phyloP scores from a whole-genome alignment of 495 filamentous ascomycete species.

The Podospora pseudoanserina region DNA sequence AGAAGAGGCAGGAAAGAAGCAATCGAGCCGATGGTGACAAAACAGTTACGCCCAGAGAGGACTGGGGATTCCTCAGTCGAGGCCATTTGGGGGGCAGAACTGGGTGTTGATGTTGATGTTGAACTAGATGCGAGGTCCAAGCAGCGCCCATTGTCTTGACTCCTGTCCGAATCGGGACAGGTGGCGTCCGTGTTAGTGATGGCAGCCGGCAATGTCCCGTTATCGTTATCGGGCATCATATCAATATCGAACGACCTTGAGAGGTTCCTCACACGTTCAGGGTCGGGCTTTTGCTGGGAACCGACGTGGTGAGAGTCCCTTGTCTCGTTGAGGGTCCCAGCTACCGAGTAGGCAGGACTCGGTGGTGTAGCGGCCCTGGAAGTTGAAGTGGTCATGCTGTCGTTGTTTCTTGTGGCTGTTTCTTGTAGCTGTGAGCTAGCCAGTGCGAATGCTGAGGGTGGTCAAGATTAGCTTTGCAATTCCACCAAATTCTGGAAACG shows the following conservation, averaged over 20 bases:
- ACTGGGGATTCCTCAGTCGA: background rate
- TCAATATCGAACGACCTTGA: background rate
- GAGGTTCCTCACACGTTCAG: too few species aligned
- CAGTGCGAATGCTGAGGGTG: too few species aligned
- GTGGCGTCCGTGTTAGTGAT: background rate
- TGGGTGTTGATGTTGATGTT: background rate
- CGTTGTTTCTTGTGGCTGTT: too few species aligned
- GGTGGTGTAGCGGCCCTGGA: too few species aligned
- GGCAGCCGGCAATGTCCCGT: conserved; percentile 2
- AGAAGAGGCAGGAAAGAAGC: conserved; percentile 74
- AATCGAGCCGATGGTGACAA: conserved; percentile 90
- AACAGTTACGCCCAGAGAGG: conserved; percentile 31
- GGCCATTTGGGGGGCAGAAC: background rate
- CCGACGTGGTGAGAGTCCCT: too few species aligned
- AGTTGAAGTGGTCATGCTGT: too few species aligned
- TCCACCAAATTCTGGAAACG: too few species aligned
- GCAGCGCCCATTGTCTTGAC: background rate
- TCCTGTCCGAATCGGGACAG: conserved; percentile 1
- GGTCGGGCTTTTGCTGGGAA: too few species aligned
- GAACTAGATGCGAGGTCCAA: background rate
- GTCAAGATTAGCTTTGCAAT: too few species aligned
- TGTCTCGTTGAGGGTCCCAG: too few species aligned
- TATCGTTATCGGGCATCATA: background rate
- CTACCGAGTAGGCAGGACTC: too few species aligned
- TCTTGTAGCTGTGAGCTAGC: too few species aligned